Conservation (phyloP, 768 basidiomycete genomes). For the Pilatotrama ljubarskyi region DNA sequence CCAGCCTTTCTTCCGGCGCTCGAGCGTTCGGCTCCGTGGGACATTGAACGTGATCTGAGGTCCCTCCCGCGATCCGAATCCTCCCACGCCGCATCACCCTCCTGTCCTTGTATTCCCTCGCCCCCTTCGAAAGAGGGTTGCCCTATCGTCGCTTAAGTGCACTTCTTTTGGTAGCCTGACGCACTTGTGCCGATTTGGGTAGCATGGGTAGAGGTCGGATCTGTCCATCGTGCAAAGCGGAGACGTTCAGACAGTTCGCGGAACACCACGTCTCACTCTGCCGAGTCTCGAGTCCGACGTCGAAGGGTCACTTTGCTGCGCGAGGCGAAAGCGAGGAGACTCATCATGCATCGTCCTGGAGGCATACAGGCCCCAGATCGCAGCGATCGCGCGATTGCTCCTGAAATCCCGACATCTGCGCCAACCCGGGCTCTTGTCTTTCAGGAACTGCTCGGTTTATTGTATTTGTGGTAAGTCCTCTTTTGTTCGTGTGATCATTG, state of each 20-base stretch:
- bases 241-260: too few species aligned
- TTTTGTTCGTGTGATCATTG: conserved; percentile 1
- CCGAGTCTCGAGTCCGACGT: too few species aligned
- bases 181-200: too few species aligned
- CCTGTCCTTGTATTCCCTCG: neutral
- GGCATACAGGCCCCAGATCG: neutral
- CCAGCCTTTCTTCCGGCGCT: too few species aligned
- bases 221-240: too few species aligned
- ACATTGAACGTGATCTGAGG: neutral
- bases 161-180: too few species aligned
- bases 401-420: neutral
- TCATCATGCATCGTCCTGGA: neutral
- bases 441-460: conserved; percentile 2
- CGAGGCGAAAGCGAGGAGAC: too few species aligned
- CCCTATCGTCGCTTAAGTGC: neutral
- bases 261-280: too few species aligned
- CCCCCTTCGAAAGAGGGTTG: neutral
- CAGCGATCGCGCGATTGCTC: neutral
- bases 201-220: too few species aligned
- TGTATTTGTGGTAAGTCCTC: conserved; percentile 9
- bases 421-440: neutral
- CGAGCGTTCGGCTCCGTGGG: neutral
- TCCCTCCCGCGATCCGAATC: neutral
- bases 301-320: too few species aligned
- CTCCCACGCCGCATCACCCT: neutral